Evolutionary conservation across 73 alveolate genomes (phyloP).

Genomic region (Strombidium stylifer): DNA sequence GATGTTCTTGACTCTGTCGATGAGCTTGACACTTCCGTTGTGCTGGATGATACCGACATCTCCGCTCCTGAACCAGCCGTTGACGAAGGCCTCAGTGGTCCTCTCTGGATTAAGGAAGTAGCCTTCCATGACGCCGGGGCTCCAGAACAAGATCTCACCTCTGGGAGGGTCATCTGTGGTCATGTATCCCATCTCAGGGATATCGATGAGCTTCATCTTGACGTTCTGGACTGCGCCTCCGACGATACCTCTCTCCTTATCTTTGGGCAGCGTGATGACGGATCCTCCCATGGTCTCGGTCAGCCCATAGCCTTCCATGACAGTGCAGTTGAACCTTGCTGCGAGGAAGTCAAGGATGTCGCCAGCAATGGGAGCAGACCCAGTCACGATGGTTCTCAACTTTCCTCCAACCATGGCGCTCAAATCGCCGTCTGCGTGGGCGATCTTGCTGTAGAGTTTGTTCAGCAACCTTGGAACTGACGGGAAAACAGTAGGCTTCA

Average conservation of each 20-base stretch:
- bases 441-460: slow-evolving; percentile 59
- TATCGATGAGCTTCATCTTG: slow-evolving; percentile 90
- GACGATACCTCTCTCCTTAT: slow-evolving; percentile 77
- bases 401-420: slow-evolving; percentile 72
- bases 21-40: slow-evolving; percentile 71
- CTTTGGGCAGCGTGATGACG: slow-evolving; percentile 54
- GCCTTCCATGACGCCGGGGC: slow-evolving; percentile 62
- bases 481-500: slow-evolving; percentile 68
- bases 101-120: slow-evolving; percentile 61
- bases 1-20: slow-evolving; percentile 97
- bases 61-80: slow-evolving; percentile 88
- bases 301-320: slow-evolving; percentile 78
- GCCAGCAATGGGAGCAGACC: slow-evolving; percentile 77
- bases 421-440: slow-evolving; percentile 28
- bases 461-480: slow-evolving; percentile 70
- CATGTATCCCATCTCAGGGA: slow-evolving; percentile 86
- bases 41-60: slow-evolving; percentile 80
- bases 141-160: slow-evolving; percentile 74
- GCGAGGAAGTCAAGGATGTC: slow-evolving; percentile 52
- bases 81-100: slow-evolving; percentile 64
- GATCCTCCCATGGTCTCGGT: slow-evolving; percentile 80
- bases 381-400: slow-evolving; percentile 59
- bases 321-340: slow-evolving; percentile 38
- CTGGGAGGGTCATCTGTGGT: slow-evolving; percentile 81
- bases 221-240: slow-evolving; percentile 86